phyloP scores from a whole-genome alignment of 495 filamentous ascomycete species.

The Hypoxylon trugodes region DNA sequence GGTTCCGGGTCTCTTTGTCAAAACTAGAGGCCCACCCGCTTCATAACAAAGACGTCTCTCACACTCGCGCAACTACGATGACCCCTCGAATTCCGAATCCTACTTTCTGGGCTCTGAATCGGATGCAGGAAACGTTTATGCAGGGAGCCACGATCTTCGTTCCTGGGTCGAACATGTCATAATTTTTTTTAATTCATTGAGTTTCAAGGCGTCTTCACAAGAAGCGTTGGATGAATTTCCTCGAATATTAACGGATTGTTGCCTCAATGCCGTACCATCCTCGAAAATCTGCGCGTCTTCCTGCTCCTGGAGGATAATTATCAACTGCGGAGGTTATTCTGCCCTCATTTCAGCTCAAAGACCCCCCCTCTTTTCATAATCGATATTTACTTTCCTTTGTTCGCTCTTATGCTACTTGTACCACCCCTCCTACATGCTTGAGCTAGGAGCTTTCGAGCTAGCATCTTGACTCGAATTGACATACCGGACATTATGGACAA shows the following conservation, averaged over 20 bases:
- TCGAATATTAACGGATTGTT: not conserved
- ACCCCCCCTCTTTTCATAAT: not conserved
- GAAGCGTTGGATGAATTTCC: not conserved
- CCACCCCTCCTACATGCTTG: not conserved
- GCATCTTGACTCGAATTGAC: no score
- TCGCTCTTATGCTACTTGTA: not conserved
- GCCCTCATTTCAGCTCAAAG: not conserved
- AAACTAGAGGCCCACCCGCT: not conserved
- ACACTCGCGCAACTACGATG: not conserved
- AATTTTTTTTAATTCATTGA: not conserved
- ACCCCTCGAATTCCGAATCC: not conserved
- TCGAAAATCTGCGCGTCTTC: not conserved
- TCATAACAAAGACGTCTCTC: not conserved
- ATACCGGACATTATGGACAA: not conserved
- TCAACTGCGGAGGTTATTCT: no score
- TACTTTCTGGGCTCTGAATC: not conserved
- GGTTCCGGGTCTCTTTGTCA: not conserved
- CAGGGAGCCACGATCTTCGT: not conserved
- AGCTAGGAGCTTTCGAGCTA: not conserved
- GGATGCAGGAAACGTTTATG: not conserved
- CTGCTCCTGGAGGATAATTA: not conserved
- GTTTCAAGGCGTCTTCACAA: not conserved
- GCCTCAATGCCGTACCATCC: not conserved
- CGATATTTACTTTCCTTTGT: not conserved
- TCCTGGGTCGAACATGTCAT: not conserved